These are phyloP conservation scores for Albugo laibachii DNA, from an alignment of 352 stramenopile species.

Conservation along the genomic window DNA sequence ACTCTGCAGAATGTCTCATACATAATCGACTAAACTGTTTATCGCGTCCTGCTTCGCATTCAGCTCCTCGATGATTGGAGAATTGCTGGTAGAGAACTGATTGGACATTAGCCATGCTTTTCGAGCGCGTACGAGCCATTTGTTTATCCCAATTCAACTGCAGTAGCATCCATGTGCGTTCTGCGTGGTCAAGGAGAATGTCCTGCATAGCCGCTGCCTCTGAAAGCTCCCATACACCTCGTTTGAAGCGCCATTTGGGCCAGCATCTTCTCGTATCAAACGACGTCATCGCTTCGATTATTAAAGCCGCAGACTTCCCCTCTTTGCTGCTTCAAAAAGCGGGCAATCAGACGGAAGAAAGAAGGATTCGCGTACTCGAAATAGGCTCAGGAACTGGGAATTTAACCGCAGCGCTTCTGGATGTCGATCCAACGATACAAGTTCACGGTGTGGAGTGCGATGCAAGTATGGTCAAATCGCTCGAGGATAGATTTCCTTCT, in stretches of 20 bases:
- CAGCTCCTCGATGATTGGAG: too few species aligned
- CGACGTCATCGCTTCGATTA: conserved; percentile 35
- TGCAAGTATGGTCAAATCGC: conserved; percentile 41
- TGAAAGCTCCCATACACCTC: conserved; percentile 13
- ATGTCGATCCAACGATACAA: conserved; percentile 18
- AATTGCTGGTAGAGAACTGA: too few species aligned
- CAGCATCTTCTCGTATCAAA: conserved; percentile 63
- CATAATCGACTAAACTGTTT: too few species aligned
- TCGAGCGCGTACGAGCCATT: too few species aligned
- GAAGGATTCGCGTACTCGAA: conserved; percentile 39
- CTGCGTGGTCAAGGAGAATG: too few species aligned
- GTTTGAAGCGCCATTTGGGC: conserved; percentile 65
- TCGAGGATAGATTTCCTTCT: conserved; percentile 32
- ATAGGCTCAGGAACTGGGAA: conserved; percentile 74
- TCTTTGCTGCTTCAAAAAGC: conserved; percentile 9
- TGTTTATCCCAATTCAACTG: too few species aligned
- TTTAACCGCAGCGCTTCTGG: conserved; percentile 57
- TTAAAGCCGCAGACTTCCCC: conserved; percentile 30
- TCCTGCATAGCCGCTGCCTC: too few species aligned
- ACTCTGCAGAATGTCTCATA: too few species aligned
- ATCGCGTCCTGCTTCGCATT: too few species aligned
- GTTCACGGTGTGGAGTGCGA: conserved; percentile 65
- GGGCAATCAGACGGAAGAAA: neutral
- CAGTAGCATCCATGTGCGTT: too few species aligned
- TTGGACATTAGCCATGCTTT: too few species aligned